Percentiles rank a stretch among this genome's conserved stretches.
Evolutionary conservation across 176 grass and related monocot species (phyloP).

Genomic region (Areca catechu): DNA sequence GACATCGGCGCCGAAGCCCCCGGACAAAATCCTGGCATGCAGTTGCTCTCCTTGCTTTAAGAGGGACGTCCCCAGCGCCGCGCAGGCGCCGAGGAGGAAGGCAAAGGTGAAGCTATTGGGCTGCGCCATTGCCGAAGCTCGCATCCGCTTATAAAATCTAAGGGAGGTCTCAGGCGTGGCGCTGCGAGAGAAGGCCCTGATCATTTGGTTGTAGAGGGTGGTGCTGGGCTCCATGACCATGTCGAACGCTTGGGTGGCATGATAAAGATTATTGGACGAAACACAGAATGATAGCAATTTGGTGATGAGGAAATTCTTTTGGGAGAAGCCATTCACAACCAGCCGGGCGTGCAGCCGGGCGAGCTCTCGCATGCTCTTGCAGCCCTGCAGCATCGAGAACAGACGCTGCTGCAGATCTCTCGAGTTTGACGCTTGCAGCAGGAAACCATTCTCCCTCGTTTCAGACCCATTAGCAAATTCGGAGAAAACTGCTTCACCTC

Average conservation of each 20-base stretch:
- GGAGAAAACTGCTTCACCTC: no score
- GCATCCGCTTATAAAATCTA: slow-evolving; percentile 31
- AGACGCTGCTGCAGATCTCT: slow-evolving; percentile 57
- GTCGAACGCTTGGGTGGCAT: slow-evolving; percentile 43
- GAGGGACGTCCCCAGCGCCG: slow-evolving; percentile 10
- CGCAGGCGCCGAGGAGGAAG: slow-evolving; percentile 40
- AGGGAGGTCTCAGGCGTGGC: slow-evolving; percentile 10
- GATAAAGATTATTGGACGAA: slow-evolving; percentile 26
- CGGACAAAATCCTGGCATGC: slow-evolving; percentile 25
- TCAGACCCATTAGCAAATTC: no score
- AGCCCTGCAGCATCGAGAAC: slow-evolving; percentile 35
- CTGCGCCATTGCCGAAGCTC: slow-evolving; percentile 6
- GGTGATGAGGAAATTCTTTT: slow-evolving; percentile 55
- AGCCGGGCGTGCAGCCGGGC: slow-evolving; percentile 56
- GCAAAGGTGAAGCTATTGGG: slow-evolving; percentile 64
- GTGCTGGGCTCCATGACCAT: slow-evolving; percentile 1
- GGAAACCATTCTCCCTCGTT: no score
- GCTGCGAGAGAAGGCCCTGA: slow-evolving; percentile 29
- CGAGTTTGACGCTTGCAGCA: slow-evolving; percentile 7
- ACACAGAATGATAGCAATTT: slow-evolving; percentile 52
- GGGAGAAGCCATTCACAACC: slow-evolving; percentile 50
- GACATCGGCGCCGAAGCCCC: slow-evolving; percentile 19
- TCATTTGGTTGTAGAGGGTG: slow-evolving; percentile 60
- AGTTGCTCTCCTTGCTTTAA: slow-evolving; percentile 23
- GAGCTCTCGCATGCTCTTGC: slow-evolving; percentile 25